Evolutionary conservation across 768 basidiomycete genomes (phyloP), one percentile per base, ranked within the genome.

Genomic region (Phaffia australis): DNA sequence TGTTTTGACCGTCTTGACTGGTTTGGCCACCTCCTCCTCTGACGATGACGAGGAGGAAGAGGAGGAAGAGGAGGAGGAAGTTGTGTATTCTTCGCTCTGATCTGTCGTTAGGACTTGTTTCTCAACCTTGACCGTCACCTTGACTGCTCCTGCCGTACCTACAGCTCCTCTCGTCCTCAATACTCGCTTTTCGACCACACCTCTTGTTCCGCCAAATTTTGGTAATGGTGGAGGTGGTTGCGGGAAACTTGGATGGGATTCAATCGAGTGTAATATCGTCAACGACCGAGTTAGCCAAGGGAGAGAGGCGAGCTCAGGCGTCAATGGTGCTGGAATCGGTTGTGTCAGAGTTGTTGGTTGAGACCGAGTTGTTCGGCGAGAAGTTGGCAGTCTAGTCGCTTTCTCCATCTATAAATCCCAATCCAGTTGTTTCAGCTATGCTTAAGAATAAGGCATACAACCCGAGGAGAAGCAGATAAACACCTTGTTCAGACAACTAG

Each of bases 401-500:
- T 64, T 64, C 35, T 64, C 63, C 16, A 64, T 35, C 63, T 64
- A 48, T 18, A n/a, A 29, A 57, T 3, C 1, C 16, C 35, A 27
- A 23, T 14, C 18, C 16, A 23, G 54, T 23, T 32, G 32, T 23
- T 48, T 19, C 6, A 11, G 25, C 19, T 4, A 16, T 32, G 50
- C 23, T 16, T 30, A 25, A 2, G 15, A 18, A 3, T 47, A 23
- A n/a, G 48, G 19, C 19, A 18, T 46, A 56, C 35, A 23, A n/a
- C 62, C n/a, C 0, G 18, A 51, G 11, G n/a, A 29, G 30, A 25
- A 58, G 35, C 23, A 30, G 30, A 74, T 5, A 60, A 79, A 14
- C 63, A 87, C 87, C 78, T 84, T 81, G 30, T 73, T 68, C 7
- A 89, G 79, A 63, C 86, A 85, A 19, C 81, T 79, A 6, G 80